Evolutionary conservation across 768 basidiomycete species (phyloP), one percentile per base, ranked within the genome.

Genomic region (Boletus rubescentipes): DNA sequence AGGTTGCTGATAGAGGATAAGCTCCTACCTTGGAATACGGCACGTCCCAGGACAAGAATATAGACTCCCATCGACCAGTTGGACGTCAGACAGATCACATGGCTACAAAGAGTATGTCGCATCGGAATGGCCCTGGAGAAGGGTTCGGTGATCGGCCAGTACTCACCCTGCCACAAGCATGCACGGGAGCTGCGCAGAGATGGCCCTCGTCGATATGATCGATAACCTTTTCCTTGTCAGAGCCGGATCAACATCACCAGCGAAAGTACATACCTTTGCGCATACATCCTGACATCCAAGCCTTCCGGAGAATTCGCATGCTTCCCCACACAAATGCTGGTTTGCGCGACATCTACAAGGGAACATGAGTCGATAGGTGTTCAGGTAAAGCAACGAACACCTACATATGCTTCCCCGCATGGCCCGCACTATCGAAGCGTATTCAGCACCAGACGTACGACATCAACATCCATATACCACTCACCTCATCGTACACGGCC

Each of bases 151-250:
- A 16, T 7, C 5, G 16, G 5, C 2, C 14, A 2, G 3, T 16
- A 1, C 67, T 53, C 53, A 78, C 85, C 75, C 77, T 66, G 21
- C 82, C 84, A 49, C 85, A 86, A 36, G 75, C 76, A 54, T 86
- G 85, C 0, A 75, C 60, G 20, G 69, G 64, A 4, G 82, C 80
- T 0, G 82, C 75, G 58, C 84, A 86, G 45, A 77, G 53, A 58
- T 86, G 85, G 10, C 75, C 77, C 0, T 73, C 74, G 8, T 76
- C 82, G 2, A 48, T 37, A 49, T 85, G 84, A 16, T 73, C 74
- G 3, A 73, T 70, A 4, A 77, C 68, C 82, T 86, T 49, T 21
- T 18, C 4, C 1, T 10, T 1, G 21, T 58, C 18, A 53, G 35
- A 18, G 3, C 41, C 6, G 6, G 21, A 40, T 16, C 1, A 12